phyloP scores from a whole-genome alignment of 1,139 yeast genomes.

The Zygoascus sp. region DNA sequence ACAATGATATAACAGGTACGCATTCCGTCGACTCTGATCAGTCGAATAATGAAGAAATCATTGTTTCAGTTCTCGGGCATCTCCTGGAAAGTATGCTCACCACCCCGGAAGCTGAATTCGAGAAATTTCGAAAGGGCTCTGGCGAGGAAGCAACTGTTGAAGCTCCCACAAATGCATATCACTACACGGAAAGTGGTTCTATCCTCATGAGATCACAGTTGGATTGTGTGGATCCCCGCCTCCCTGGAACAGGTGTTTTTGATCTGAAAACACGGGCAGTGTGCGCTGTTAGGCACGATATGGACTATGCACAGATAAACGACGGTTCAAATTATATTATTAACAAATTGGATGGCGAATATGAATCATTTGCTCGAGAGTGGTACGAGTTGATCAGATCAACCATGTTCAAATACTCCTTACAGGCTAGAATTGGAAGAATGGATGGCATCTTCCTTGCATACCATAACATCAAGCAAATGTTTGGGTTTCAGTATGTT shows the following conservation, averaged over 20 bases:
- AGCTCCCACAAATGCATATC: conserved; percentile 42
- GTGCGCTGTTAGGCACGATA: conserved; percentile 75
- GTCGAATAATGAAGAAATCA: conserved; percentile 61
- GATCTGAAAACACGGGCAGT: conserved; percentile 92
- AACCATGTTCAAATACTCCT: conserved; percentile 73
- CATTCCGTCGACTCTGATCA: conserved; percentile 72
- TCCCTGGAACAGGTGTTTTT: conserved; percentile 90
- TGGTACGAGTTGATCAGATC: conserved; percentile 68
- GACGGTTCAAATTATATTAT: conserved; percentile 65
- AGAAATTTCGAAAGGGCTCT: conserved; percentile 29
- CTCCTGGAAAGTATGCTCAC: conserved; percentile 72
- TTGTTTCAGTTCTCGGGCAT: conserved; percentile 75
- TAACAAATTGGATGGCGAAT: conserved; percentile 53
- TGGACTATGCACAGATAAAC: conserved; percentile 54
- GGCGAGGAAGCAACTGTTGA: conserved; percentile 19
- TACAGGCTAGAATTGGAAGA: conserved; percentile 91
- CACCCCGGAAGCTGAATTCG: conserved; percentile 47
- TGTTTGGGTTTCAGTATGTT: conserved; percentile 88
- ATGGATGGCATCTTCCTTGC: conserved; percentile 97
- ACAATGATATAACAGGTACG: conserved; percentile 36
- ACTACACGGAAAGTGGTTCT: conserved; percentile 63
- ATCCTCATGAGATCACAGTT: conserved; percentile 86
- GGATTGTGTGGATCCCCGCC: conserved; percentile 69
- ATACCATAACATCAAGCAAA: conserved; percentile 72
- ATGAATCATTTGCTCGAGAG: conserved; percentile 79